Conservation (phyloP, 1,284 basidiomycete species). For the Athelia psychrophila region DNA sequence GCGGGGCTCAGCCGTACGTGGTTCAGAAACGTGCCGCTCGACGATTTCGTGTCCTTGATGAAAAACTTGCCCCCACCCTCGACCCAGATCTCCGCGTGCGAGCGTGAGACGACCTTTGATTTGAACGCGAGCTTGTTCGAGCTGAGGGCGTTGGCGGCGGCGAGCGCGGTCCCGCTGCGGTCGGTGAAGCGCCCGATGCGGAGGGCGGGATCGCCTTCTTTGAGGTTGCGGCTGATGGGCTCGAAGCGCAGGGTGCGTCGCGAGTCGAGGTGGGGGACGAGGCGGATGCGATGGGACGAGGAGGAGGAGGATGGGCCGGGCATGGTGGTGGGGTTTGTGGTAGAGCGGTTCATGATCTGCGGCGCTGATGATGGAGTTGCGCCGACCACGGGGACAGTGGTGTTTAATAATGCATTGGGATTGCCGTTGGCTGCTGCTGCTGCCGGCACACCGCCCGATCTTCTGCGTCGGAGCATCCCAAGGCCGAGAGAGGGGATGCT, state of each 20-base stretch:
- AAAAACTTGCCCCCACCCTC: constrained; percentile 68
- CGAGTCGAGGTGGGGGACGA: constrained; percentile 93
- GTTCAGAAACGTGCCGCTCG: constrained; percentile 94
- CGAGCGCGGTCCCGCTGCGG: constrained; percentile 64
- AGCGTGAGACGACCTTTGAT: constrained; percentile 92
- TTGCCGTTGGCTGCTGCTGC: not conserved
- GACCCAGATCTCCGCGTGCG: constrained; percentile 95
- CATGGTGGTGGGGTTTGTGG: not conserved
- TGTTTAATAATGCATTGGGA: not conserved
- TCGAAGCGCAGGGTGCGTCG: constrained; percentile 91
- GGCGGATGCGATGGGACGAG: constrained; percentile 63
- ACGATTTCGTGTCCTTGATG: constrained; percentile 90
- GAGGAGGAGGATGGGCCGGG: not conserved
- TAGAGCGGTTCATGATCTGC: not conserved
- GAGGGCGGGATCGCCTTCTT: constrained; percentile 64
- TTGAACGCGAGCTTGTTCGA: constrained; percentile 92
- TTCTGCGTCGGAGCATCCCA: not conserved
- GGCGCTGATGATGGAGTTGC: not conserved
- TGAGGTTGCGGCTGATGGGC: constrained; percentile 84
- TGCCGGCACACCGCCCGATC: not conserved
- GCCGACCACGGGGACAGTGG: not conserved
- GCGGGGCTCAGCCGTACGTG: constrained; percentile 88
- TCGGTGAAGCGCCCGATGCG: constrained; percentile 94
- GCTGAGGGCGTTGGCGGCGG: constrained; percentile 67
- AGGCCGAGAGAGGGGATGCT: not conserved